Conservation (phyloP, 257 asterid genomes). For the Craterostigma plantagineum region DNA sequence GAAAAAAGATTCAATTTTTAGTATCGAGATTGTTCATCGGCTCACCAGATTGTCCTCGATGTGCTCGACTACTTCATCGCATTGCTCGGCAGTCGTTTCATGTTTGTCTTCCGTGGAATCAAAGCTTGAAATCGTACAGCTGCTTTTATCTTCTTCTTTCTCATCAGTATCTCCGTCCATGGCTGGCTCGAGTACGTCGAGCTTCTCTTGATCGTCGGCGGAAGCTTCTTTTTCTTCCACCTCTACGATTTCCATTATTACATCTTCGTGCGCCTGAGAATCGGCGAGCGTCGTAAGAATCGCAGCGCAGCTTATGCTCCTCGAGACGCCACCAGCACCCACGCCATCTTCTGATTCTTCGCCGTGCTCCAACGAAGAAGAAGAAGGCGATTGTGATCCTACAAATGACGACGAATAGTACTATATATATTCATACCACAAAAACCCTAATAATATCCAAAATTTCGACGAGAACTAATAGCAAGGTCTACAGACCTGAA, state of each 20-base stretch:
- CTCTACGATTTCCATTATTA: conserved; percentile 5
- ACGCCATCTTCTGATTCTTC: conserved; percentile 11
- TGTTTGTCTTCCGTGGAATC: conserved; percentile 4
- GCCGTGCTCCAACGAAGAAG: conserved; percentile 12
- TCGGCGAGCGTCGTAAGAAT: conserved; percentile 11
- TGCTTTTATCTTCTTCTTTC: conserved; percentile 8
- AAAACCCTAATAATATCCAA: too few relatives aligned
- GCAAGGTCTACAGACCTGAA: too few relatives aligned
- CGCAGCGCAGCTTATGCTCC: conserved; percentile 32
- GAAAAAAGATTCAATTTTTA: neutral
- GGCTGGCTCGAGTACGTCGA: conserved; percentile 7
- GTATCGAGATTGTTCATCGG: neutral
- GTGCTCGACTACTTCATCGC: neutral
- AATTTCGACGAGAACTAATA: too few relatives aligned
- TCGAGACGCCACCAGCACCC: conserved; percentile 13
- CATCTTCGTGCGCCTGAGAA: too few relatives aligned
- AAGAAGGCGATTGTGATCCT: too few relatives aligned
- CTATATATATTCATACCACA: too few relatives aligned
- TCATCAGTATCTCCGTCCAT: neutral
- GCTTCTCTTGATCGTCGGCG: conserved; percentile 6
- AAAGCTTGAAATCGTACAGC: conserved; percentile 3
- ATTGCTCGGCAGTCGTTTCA: neutral
- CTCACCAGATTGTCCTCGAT: neutral
- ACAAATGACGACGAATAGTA: neutral
- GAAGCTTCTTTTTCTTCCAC: conserved; percentile 1